Base-by-base conservation (phyloP, 1,284 basidiomycete genomes). In the Sanghuangporus weigelae region DNA sequence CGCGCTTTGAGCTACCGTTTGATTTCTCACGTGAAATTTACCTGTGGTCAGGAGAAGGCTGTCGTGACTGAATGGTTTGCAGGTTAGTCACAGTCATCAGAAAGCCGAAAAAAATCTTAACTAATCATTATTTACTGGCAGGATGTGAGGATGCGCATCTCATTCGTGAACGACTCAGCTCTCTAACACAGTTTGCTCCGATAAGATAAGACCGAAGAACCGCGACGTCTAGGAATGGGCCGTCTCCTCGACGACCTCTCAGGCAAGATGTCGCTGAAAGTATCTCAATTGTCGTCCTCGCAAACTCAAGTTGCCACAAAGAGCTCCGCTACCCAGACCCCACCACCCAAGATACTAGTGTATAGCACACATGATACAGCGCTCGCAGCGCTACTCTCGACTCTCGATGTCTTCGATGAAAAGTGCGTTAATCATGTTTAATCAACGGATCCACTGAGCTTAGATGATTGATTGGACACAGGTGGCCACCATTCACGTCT, bases 51-150 rank as follows among this genome's bases (percentile, higher is more conserved):
- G 85, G 92, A 93, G 75, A 78, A 79, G 58, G 90, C 90, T 19
- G 83, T 92, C 7, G 82, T 89, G 35, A 82, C 80, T 56, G 91
- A 94, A 74, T 93, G 91, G 91, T 93, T 92, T 72, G 79, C 84
- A 75, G 85, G 89, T 74, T 74, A 48, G 46, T 55, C 35, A 48
- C 1, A 5, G 10, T 44, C 67, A 66, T 50, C 31, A 10, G 21
- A 31, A 23, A 42, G 6, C 40, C 49, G n/a, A 56, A 42, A 50
- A 12, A 57, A 51, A 31, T 19, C 2, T 23, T 10, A 31, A n/a
- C 8, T 12, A 10, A 59, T 67, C n/a, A 65, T 46, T 23, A 7
- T 23, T 63, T 48, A 8, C 26, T 11, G 19, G 21, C 59, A 78
- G 77, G 78, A 70, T 80, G 79, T 82, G 67, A 76, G 78, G 69